Percentiles rank a stretch among this genome's conserved stretches.
Conservation (phyloP, 768 basidiomycete species). For the Hortiboletus campestris region DNA sequence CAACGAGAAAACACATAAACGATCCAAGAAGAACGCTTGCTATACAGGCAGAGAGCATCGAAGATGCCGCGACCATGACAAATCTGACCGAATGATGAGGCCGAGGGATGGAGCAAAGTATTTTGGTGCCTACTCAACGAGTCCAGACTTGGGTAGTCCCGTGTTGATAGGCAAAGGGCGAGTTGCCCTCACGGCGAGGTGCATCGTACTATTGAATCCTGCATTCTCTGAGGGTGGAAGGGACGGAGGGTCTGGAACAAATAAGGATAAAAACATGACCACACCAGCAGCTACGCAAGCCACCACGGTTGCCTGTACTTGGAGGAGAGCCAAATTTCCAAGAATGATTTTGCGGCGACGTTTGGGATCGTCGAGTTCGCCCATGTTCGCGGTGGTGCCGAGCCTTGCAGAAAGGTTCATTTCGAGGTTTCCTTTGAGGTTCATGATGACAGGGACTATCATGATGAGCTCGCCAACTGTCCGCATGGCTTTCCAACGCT, state of each 20-base stretch:
- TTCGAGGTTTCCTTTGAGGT: constrained; percentile 97
- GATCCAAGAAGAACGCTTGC: constrained; percentile 81
- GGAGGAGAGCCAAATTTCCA: constrained; percentile 83
- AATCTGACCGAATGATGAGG: constrained; percentile 47
- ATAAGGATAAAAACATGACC: constrained; percentile 66
- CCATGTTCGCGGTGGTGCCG: constrained; percentile 93
- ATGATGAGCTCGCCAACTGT: constrained; percentile 94
- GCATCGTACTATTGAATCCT: constrained; percentile 13
- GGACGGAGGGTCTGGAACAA: constrained; percentile 43
- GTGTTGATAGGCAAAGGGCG: constrained; percentile 25
- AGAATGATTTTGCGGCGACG: constrained; percentile 63
- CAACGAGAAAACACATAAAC: constrained; percentile 86
- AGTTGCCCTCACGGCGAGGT: constrained; percentile 16
- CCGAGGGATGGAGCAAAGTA: not conserved
- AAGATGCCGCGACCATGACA: constrained; percentile 69
- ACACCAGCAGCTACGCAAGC: constrained; percentile 83
- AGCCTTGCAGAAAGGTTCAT: constrained; percentile 97
- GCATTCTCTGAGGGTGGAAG: constrained; percentile 5
- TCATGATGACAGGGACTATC: constrained; percentile 91
- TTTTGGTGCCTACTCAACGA: constrained; percentile 35
- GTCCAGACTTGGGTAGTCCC: constrained; percentile 36
- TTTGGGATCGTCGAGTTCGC: constrained; percentile 75
- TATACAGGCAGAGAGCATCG: constrained; percentile 78
- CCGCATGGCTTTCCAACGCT: constrained; percentile 89
- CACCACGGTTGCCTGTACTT: constrained; percentile 90